These are phyloP conservation scores for Brassica rapa DNA, from an alignment of 345 rosid species.

Conservation along the genomic window DNA sequence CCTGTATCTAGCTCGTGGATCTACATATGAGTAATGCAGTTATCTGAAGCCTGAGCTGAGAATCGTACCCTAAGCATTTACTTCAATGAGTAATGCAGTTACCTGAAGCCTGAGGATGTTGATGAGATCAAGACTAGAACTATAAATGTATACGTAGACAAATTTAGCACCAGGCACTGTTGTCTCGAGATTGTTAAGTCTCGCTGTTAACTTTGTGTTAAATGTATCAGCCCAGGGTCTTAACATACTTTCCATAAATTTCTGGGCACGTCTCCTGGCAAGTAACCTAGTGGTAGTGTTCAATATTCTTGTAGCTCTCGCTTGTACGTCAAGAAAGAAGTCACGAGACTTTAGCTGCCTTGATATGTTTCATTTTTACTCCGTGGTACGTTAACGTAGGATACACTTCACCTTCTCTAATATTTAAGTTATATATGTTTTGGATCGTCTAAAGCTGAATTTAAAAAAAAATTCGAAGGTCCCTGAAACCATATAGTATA, in stretches of 20 bases:
- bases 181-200: conserved; percentile 28
- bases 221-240: conserved; percentile 8
- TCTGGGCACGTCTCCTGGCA: conserved; percentile 10
- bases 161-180: conserved; percentile 35
- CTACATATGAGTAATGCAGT: too few relatives aligned
- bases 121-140: conserved; percentile 7
- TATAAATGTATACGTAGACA: conserved; percentile 18
- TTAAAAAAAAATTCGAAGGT: neutral
- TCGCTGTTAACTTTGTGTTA: conserved; percentile 11
- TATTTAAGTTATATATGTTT: neutral
- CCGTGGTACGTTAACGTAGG: conserved; percentile 8
- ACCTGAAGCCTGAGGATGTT: conserved; percentile 44
- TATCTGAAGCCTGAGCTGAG: too few relatives aligned
- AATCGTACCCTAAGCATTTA: neutral
- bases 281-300: conserved; percentile 30
- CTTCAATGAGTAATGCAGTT: too few relatives aligned
- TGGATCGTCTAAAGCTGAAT: neutral
- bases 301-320: neutral
- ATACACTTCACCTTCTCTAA: neutral
- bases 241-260: conserved; percentile 33
- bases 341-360: neutral
- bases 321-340: conserved; percentile 17
- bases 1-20: too few relatives aligned
- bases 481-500: neutral
- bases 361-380: neutral